Evolutionary conservation across 352 stramenopile species (phyloP), one percentile per base, ranked within the genome.

Genomic region (Phytophthora sojae): DNA sequence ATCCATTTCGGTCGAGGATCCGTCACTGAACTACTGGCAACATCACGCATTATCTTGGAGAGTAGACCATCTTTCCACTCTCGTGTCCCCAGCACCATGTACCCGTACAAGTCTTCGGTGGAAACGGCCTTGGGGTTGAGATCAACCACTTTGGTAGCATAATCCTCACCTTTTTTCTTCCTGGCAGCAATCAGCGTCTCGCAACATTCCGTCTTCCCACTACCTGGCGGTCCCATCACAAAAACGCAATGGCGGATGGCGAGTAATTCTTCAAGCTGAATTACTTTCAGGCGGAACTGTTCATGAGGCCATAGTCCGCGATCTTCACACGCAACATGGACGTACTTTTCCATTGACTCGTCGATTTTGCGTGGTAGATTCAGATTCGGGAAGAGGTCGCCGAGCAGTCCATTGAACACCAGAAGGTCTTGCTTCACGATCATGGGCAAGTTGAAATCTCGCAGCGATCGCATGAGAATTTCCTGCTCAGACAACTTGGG

Each of bases 21-120:
- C 47, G 88, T 87, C 1, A 61, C 55, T 0, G 86, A 85, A 11
- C 69, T 67, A 51, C 90, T 90, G 2, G 90, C 90, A 2, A 98
- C 60, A 57, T 99, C 93, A 4, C 97, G 82, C 95, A 99, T 98
- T 29, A 98, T 72, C 73, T 98, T 98, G 0, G 92, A 97, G 8
- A 99, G 71, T 6, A 99, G 59, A 4, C 97, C 97, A 77, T 99
- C 97, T 67, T 97, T 98, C 97, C 97, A 99, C 57, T 99, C 97
- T 19, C 93, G 81, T 21, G 96, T 98, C 9, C 90, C 91, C 11
- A 98, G 91, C 12, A 92, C 86, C 82, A 99, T 99, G 74, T 93
- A 98, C 1, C 97, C 97, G 62, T 99, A 99, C n/a, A 99, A 72
- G 71, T 98, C 96, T 68, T 98, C 92, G 1, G 93, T 98, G n/a